Evolutionary conservation across 805 yeast genomes (phyloP).

Genomic region (Vanderwaltozyma tropicalis): DNA sequence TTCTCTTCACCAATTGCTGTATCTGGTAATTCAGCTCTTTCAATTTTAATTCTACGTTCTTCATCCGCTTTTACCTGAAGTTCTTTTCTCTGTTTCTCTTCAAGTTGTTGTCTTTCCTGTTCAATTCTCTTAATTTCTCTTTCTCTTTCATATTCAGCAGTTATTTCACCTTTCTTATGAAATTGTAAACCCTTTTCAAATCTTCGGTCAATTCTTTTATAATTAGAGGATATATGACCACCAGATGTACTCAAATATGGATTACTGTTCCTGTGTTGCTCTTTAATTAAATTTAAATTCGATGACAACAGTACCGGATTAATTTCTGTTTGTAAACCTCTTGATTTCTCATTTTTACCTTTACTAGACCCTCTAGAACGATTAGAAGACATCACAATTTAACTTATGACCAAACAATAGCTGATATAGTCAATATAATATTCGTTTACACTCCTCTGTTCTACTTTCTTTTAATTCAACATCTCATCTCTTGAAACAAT

Average conservation of each 20-base stretch:
- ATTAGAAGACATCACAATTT: background rate
- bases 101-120: conserved; percentile 1
- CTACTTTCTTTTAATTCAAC: too few relatives aligned
- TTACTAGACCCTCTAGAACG: background rate
- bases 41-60: conserved; percentile 33
- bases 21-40: conserved; percentile 40
- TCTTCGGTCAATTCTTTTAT: conserved; percentile 7
- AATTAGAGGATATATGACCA: background rate
- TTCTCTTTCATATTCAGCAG: conserved; percentile 9
- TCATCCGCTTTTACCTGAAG: conserved; percentile 16
- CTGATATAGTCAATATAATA: too few relatives aligned
- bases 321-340: conserved; percentile 23
- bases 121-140: conserved; percentile 5
- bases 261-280: conserved; percentile 16
- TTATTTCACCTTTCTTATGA: conserved; percentile 45
- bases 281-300: conserved; percentile 21
- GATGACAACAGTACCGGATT: conserved; percentile 23
- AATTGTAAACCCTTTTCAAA: conserved; percentile 27
- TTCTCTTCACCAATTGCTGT: conserved; percentile 44
- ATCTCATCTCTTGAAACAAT: too few relatives aligned
- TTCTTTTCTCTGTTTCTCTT: conserved; percentile 4
- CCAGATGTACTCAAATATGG: conserved; percentile 20
- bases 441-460: too few relatives aligned
- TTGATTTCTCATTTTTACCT: background rate
- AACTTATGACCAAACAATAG: too few relatives aligned